Percentiles rank a stretch among this genome's conserved stretches.
phyloP scores from a whole-genome alignment of 441 rosid genomes.

The Aquilaria agallochum region DNA sequence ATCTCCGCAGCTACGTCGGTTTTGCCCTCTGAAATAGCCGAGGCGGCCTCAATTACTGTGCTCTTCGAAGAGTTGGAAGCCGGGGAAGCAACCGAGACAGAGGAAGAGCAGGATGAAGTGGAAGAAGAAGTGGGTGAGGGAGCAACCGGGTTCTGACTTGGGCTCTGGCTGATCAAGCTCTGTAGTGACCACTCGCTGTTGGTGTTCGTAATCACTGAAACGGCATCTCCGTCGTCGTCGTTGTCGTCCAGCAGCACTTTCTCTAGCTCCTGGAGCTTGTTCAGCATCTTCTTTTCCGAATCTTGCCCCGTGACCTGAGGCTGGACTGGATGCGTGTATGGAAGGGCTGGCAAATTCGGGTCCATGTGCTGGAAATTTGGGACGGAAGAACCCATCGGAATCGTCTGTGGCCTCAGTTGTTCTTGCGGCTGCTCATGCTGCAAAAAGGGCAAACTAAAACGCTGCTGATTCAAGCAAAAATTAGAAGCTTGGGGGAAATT shows the following conservation, averaged over 20 bases:
- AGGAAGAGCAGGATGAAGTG: constrained; percentile 57
- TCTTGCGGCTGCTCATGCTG: constrained; percentile 52
- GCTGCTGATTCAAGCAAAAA: constrained; percentile 29
- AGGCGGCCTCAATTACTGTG: constrained; percentile 59
- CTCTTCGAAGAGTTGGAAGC: constrained; percentile 44
- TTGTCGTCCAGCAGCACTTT: constrained; percentile 69
- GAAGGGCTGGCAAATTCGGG: constrained; percentile 23
- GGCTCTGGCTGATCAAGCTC: constrained; percentile 38
- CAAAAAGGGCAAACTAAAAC: constrained; percentile 48
- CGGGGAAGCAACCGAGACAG: constrained; percentile 56
- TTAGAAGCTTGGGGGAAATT: constrained; percentile 4
- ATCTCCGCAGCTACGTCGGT: constrained; percentile 55
- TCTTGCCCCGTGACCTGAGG: constrained; percentile 33
- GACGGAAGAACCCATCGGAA: constrained; percentile 18
- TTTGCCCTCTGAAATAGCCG: constrained; percentile 68
- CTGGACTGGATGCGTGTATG: constrained; percentile 34
- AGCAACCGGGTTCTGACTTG: constrained; percentile 34
- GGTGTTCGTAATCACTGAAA: constrained; percentile 60
- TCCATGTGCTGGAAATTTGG: constrained; percentile 21
- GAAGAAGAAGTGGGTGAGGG: constrained; percentile 67
- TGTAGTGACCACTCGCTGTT: constrained; percentile 87
- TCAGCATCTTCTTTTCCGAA: constrained; percentile 68
- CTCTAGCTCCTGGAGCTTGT: constrained; percentile 75
- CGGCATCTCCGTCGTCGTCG: constrained; percentile 55
- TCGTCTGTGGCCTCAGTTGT: constrained; percentile 37